Percentiles rank a stretch among this genome's conserved stretches.
phyloP scores from a whole-genome alignment of 1,284 basidiomycete species.

The Pterulicium gracile region DNA sequence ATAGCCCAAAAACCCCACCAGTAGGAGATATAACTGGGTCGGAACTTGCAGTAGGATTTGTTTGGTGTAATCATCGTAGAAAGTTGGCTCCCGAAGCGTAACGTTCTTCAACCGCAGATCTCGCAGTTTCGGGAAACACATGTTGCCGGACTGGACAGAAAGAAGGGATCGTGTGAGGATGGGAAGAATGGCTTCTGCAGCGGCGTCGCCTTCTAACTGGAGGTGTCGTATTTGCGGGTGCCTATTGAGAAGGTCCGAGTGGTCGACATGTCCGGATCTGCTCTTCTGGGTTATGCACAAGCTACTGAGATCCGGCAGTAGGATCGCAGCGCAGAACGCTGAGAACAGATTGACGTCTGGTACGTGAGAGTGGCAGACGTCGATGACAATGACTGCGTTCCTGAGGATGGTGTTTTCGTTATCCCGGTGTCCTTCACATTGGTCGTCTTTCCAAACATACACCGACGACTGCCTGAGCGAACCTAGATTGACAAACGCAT shows the following conservation, averaged over 20 bases:
- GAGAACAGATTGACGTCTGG: neutral
- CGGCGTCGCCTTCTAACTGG: neutral
- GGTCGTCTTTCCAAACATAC: neutral
- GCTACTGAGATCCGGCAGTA: neutral
- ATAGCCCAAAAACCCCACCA: neutral
- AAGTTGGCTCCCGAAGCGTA: neutral
- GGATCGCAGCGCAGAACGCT: neutral
- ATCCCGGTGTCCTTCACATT: neutral
- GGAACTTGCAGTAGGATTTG: no score
- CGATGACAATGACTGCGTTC: neutral
- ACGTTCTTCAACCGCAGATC: neutral
- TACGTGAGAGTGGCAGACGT: neutral
- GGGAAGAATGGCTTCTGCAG: neutral
- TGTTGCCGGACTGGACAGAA: neutral
- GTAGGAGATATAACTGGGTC: no score
- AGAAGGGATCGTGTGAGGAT: neutral
- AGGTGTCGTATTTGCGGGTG: neutral
- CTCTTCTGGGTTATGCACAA: neutral
- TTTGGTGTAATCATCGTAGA: neutral
- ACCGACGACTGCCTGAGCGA: neutral
- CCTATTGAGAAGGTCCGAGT: neutral
- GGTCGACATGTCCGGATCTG: neutral
- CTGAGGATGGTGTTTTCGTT: neutral
- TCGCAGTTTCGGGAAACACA: neutral
- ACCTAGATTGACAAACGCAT: neutral